phyloP scores from a whole-genome alignment of 768 basidiomycete species.

The Collybiopsis luxurians region DNA sequence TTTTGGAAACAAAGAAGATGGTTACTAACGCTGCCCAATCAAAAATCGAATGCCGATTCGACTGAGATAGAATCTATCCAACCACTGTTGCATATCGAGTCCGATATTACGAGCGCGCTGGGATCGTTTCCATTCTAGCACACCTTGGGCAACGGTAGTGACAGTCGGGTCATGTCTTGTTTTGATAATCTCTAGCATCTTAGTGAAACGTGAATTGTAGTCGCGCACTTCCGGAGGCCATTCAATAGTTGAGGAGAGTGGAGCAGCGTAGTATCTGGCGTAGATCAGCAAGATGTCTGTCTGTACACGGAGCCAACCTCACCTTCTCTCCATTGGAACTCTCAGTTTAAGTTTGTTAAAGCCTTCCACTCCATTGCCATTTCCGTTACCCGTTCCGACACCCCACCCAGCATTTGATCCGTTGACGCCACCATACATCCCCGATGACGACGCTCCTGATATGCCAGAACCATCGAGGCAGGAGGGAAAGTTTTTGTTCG shows the following conservation, averaged over 20 bases:
- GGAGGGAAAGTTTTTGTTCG: conserved; percentile 5
- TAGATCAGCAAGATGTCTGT: conserved; percentile 6
- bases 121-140: conserved; percentile 90
- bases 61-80: conserved; percentile 96
- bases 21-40: conserved; percentile 85
- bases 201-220: conserved; percentile 91
- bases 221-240: conserved; percentile 95
- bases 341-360: conserved; percentile 64
- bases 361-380: conserved; percentile 34
- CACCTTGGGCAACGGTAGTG: conserved; percentile 94
- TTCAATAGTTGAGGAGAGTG: conserved; percentile 38
- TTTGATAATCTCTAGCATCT: conserved; percentile 85
- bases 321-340: conserved; percentile 86
- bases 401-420: conserved; percentile 9
- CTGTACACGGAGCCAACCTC: conserved; percentile 18
- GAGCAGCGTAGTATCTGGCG: conserved; percentile 82
- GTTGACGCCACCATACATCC: conserved; percentile 5
- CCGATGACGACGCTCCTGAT: conserved; percentile 15
- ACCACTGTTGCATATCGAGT: conserved; percentile 89
- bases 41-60: conserved; percentile 95
- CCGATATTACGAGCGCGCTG: conserved; percentile 71
- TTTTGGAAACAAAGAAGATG: neutral
- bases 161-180: conserved; percentile 95
- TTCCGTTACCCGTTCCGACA: conserved; percentile 11
- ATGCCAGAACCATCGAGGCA: conserved; percentile 20